phyloP scores from a whole-genome alignment of 768 basidiomycete species.

The Kwoniella sp. region DNA sequence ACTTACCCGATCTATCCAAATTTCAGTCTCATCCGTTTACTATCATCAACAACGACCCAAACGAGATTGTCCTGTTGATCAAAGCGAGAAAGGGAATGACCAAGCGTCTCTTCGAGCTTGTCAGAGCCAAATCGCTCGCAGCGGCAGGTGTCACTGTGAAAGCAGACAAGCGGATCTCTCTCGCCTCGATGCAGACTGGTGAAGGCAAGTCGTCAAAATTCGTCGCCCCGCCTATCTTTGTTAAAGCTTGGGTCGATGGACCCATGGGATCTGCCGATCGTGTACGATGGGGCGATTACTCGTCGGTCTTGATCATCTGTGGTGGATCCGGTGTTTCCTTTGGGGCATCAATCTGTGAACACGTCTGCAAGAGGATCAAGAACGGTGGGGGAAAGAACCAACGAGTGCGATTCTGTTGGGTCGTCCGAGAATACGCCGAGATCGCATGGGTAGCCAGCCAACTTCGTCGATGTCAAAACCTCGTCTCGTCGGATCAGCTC shows the following conservation, averaged over 20 bases:
- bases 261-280: constrained; percentile 70
- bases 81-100: constrained; percentile 74
- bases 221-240: constrained; percentile 58
- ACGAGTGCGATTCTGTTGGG: constrained; percentile 74
- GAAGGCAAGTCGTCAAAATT: constrained; percentile 6
- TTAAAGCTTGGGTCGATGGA: constrained; percentile 65
- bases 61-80: constrained; percentile 67
- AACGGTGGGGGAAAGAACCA: constrained; percentile 60
- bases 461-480: constrained; percentile 65
- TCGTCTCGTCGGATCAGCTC: constrained; percentile 60
- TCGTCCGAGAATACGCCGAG: constrained; percentile 74
- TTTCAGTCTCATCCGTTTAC: constrained; percentile 75
- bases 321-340: constrained; percentile 79
- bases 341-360: constrained; percentile 68
- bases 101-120: constrained; percentile 65
- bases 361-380: constrained; percentile 65
- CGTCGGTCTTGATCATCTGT: constrained; percentile 66
- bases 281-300: constrained; percentile 64
- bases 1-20: constrained; percentile 66
- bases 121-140: constrained; percentile 51
- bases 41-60: constrained; percentile 63
- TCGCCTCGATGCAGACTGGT: constrained; percentile 18
- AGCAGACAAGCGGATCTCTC: constrained; percentile 28
- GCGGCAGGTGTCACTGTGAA: constrained; percentile 23
- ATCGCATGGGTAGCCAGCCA: constrained; percentile 74